Evolutionary conservation across 129 eudicot species (phyloP), one percentile per base, ranked within the genome.

Genomic region (Tanacetum coccineum): DNA sequence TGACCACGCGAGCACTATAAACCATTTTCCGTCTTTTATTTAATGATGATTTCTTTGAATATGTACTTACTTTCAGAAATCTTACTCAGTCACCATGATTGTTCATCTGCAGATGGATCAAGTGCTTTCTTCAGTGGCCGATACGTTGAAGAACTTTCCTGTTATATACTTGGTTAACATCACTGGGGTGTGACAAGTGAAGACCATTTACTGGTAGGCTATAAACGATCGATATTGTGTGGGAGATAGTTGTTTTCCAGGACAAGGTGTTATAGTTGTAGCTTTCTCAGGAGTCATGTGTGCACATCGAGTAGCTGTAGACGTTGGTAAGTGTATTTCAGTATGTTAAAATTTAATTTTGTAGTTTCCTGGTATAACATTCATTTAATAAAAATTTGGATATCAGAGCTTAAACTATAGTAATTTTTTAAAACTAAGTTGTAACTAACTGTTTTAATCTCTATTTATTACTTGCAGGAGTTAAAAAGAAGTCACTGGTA

Each of bases 231-330:
- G 89, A 4, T 94, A 94, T 81, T 94, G 99, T 73, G 96, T 94
- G 70, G 99, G 99, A 6, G 99, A 94, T 87, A 94, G 99, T 76
- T 94, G 99, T 82, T 94, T 89, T 80, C 99, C 99, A 4, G 99
- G 99, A 22, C 99, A 94, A 82, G 99, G 99, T 40, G 99, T 94
- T 76, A 94, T 94, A 76, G 97, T 97, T 14, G 99, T 94, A 15
- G 95, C 99, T 4, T 94, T 94, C 62, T 94, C 99, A 3, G 99
- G 99, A 26, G 84, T 94, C 45, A 94, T 94, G 99, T 94, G 99
- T 60, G 99, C 99, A 40, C 99, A 94, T 74, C 87, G 96, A 44
- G 99, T 94, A 48, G 96, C 97, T 70, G 96, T 97, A 36, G 99
- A 94, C 30, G 78, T 94, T 62, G 99, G 99, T 89, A 70, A 86